Percentiles rank a stretch among this genome's conserved stretches.
These are phyloP conservation scores for Paspalum vaginatum DNA, from an alignment of 176 grass and related monocot species.

Conservation along the genomic window DNA sequence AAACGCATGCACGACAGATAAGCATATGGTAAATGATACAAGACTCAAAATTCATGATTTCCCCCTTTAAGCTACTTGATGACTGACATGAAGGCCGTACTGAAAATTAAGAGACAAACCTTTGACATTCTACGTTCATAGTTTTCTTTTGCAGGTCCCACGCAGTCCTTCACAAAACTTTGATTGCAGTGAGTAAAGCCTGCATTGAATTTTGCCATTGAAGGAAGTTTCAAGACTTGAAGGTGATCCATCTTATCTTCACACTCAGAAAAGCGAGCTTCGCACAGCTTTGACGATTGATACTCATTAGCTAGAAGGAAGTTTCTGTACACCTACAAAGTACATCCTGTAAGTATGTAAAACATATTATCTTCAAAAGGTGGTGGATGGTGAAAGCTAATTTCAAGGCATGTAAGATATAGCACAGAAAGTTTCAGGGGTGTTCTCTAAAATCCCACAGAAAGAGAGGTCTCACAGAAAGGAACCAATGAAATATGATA, in stretches of 20 bases:
- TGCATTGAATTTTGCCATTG: slow-evolving; percentile 97
- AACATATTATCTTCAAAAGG: slow-evolving; percentile 53
- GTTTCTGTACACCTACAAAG: slow-evolving; percentile 89
- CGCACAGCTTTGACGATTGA: slow-evolving; percentile 94
- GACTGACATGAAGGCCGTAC: slow-evolving; percentile 18
- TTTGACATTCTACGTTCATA: slow-evolving; percentile 83
- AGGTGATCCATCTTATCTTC: slow-evolving; percentile 98
- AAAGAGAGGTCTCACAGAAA: background rate
- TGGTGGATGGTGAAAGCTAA: slow-evolving; percentile 22
- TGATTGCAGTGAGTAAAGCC: slow-evolving; percentile 84
- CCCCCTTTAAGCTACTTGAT: background rate
- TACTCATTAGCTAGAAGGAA: slow-evolving; percentile 88
- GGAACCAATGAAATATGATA: background rate
- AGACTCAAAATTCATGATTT: background rate
- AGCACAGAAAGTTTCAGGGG: background rate
- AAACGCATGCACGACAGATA: background rate
- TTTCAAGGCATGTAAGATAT: slow-evolving; percentile 33
- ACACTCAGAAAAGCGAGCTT: slow-evolving; percentile 83
- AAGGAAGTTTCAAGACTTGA: slow-evolving; percentile 96
- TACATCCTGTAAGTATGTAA: slow-evolving; percentile 67
- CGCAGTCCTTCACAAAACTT: slow-evolving; percentile 81
- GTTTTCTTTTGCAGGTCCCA: slow-evolving; percentile 80
- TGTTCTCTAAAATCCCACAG: background rate
- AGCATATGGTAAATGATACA: background rate
- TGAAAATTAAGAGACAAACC: slow-evolving; percentile 47